Percentiles rank a stretch among this genome's conserved stretches.
These are phyloP conservation scores for Zasmidium cellare DNA, from an alignment of 2,329 filamentous ascomycete species.

Conservation along the genomic window DNA sequence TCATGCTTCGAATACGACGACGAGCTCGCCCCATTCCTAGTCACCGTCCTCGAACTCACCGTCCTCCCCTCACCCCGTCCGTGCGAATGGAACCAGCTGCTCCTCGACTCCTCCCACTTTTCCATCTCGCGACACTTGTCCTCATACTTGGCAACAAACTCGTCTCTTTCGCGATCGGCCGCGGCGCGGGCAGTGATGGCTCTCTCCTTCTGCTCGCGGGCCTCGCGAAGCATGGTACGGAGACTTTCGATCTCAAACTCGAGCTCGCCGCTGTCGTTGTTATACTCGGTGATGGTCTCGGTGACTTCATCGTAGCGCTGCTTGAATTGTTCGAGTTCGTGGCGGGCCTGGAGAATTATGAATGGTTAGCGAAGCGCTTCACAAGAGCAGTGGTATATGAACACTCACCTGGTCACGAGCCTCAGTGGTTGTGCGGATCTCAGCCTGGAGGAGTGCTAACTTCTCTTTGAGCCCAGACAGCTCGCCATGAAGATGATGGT, in stretches of 20 bases:
- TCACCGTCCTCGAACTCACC: conserved; percentile 1
- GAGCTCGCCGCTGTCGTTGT: conserved; percentile 26
- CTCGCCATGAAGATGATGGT: conserved; percentile 24
- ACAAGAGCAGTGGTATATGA: background rate
- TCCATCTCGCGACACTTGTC: conserved; percentile 32
- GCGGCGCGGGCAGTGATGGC: conserved; percentile 30
- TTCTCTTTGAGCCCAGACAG: conserved; percentile 28
- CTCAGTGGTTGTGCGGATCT: conserved; percentile 24
- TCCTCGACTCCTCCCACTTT: conserved; percentile 23
- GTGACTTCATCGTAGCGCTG: conserved; percentile 30
- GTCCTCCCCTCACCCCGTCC: background rate
- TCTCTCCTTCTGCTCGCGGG: conserved; percentile 33
- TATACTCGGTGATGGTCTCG: conserved; percentile 27
- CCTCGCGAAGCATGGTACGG: conserved; percentile 27
- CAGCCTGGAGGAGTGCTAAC: conserved; percentile 25
- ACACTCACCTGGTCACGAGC: conserved; percentile 21
- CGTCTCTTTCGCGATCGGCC: conserved; percentile 30
- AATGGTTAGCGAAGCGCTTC: background rate
- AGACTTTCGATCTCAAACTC: conserved; percentile 34
- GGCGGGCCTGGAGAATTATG: conserved; percentile 3
- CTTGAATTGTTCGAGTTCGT: conserved; percentile 27
- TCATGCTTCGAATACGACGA: conserved; percentile 7
- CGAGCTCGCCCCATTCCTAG: conserved; percentile 6
- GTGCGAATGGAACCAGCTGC: conserved; percentile 15
- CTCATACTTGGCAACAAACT: conserved; percentile 24